These are phyloP conservation scores for Dioscorea dumetorum DNA, from an alignment of 106 monocot species.

Conservation along the genomic window DNA sequence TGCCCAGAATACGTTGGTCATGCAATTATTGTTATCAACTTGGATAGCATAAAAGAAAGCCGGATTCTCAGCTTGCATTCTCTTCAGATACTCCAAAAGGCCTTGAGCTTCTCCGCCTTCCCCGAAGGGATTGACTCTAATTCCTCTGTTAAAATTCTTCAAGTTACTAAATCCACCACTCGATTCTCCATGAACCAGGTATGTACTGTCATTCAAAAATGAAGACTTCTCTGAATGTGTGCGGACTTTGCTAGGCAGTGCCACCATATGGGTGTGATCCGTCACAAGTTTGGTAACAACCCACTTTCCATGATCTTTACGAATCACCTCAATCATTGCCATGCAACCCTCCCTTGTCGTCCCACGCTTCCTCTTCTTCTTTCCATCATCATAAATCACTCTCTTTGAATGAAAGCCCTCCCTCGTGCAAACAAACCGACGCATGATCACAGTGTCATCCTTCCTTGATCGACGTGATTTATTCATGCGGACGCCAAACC, in stretches of 20 bases:
- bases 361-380: slow-evolving; percentile 74
- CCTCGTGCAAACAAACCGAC: slow-evolving; percentile 80
- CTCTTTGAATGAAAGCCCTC: slow-evolving; percentile 86
- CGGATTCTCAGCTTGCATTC: slow-evolving; percentile 77
- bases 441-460: slow-evolving; percentile 89
- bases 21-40: slow-evolving; percentile 81
- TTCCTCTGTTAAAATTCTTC: slow-evolving; percentile 51
- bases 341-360: slow-evolving; percentile 83
- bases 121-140: slow-evolving; percentile 75
- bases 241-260: slow-evolving; percentile 33
- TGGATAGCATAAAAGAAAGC: slow-evolving; percentile 92
- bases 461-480: slow-evolving; percentile 76
- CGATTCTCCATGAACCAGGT: slow-evolving; percentile 19
- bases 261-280: slow-evolving; percentile 69
- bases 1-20: slow-evolving; percentile 95
- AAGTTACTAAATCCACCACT: slow-evolving; percentile 42
- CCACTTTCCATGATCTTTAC: slow-evolving; percentile 80
- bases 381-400: slow-evolving; percentile 85
- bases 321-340: slow-evolving; percentile 92
- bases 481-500: slow-evolving; percentile 83
- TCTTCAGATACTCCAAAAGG: slow-evolving; percentile 66
- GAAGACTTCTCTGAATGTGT: slow-evolving; percentile 18
- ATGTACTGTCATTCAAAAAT: slow-evolving; percentile 1
- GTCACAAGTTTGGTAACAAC: slow-evolving; percentile 73
- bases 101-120: slow-evolving; percentile 74